Conservation (phyloP, 1,284 basidiomycete species). For the Pisolithus thermaeus region DNA sequence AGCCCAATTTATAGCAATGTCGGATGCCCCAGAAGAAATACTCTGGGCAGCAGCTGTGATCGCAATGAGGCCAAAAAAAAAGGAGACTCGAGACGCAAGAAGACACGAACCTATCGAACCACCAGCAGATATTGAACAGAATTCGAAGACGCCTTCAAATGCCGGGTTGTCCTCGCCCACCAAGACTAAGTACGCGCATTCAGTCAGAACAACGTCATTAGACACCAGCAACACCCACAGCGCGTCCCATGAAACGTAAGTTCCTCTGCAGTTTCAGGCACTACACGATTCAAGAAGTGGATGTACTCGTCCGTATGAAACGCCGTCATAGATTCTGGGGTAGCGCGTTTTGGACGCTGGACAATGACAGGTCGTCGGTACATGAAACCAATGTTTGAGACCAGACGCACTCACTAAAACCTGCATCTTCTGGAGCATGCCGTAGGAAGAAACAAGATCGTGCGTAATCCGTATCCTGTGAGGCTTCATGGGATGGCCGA, state of each 20-base stretch:
- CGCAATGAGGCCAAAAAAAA: neutral
- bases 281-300: constrained; percentile 83
- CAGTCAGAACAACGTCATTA: constrained; percentile 8
- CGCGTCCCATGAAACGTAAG: constrained; percentile 79
- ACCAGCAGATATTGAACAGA: constrained; percentile 94
- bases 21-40: constrained; percentile 76
- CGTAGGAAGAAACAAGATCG: constrained; percentile 87
- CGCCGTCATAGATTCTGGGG: constrained; percentile 78
- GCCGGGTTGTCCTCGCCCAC: constrained; percentile 95
- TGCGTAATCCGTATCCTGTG: constrained; percentile 92
- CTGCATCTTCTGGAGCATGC: constrained; percentile 88
- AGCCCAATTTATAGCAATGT: constrained; percentile 97
- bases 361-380: neutral
- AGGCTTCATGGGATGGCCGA: constrained; percentile 93
- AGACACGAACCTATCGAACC: constrained; percentile 71
- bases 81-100: neutral
- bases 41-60: constrained; percentile 72
- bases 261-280: constrained; percentile 82
- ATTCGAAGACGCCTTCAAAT: constrained; percentile 96
- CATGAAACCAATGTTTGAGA: neutral
- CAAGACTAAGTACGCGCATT: constrained; percentile 49
- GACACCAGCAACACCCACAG: constrained; percentile 51
- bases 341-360: constrained; percentile 80
- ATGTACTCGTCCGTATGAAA: constrained; percentile 99
- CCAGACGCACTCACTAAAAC: constrained; percentile 52